phyloP scores from a whole-genome alignment of 1,139 yeast species.

The Kodamaea plutei region DNA sequence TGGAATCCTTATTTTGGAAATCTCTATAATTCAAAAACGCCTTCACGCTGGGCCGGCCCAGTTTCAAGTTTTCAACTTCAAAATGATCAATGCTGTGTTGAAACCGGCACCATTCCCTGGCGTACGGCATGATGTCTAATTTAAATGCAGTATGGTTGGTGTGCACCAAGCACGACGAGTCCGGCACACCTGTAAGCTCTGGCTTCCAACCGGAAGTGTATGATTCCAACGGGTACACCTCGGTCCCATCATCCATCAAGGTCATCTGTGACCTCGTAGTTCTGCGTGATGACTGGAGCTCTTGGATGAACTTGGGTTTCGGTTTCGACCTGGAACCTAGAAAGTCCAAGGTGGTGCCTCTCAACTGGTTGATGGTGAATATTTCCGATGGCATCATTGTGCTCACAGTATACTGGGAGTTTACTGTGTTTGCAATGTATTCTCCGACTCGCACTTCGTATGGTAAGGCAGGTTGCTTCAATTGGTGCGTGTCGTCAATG shows the following conservation, averaged over 20 bases:
- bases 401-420: constrained; percentile 1
- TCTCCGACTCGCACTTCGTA: constrained; percentile 38
- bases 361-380: constrained; percentile 10
- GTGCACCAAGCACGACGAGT: constrained; percentile 16
- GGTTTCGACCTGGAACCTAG: constrained; percentile 19
- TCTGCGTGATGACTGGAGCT: constrained; percentile 12
- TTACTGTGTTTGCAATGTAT: constrained; percentile 12
- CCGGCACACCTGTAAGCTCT: constrained; percentile 18
- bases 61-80: constrained; percentile 18
- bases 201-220: neutral
- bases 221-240: neutral
- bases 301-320: constrained; percentile 17
- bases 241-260: constrained; percentile 2
- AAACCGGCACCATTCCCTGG: constrained; percentile 32
- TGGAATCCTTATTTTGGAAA: constrained; percentile 29
- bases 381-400: neutral
- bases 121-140: constrained; percentile 32
- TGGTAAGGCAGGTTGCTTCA: constrained; percentile 22
- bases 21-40: constrained; percentile 33
- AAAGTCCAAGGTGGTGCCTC: constrained; percentile 12
- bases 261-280: constrained; percentile 10
- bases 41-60: constrained; percentile 24
- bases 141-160: constrained; percentile 12
- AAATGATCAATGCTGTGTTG: constrained; percentile 26
- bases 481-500: constrained; percentile 22